Conservation (phyloP, 148 eudicot genomes). For the Fallopia convolvulus region DNA sequence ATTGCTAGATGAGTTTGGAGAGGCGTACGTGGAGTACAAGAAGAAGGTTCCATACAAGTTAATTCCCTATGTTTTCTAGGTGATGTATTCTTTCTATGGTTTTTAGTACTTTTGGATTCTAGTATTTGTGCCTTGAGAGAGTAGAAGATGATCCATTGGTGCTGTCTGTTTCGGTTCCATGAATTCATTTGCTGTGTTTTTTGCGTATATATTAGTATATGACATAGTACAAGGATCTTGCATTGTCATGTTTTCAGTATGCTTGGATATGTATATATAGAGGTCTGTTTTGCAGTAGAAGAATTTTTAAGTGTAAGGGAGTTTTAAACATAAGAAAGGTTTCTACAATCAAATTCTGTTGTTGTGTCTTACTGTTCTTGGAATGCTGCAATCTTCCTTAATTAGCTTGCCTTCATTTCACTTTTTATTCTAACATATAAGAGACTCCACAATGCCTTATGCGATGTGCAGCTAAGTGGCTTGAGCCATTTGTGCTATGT, state of each 20-base stretch:
- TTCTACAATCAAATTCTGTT: background rate
- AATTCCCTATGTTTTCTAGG: conserved; percentile 79
- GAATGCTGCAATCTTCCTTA: too few species aligned
- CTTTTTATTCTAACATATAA: too few species aligned
- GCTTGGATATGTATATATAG: background rate
- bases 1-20: conserved; percentile 62
- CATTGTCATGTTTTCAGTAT: background rate
- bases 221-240: background rate
- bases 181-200: background rate
- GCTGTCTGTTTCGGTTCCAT: background rate
- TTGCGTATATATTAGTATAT: background rate
- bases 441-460: too few species aligned
- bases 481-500: too few species aligned
- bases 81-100: conserved; percentile 3
- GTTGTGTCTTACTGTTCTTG: too few species aligned
- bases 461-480: too few species aligned
- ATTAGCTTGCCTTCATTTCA: too few species aligned
- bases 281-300: background rate
- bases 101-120: background rate
- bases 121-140: background rate
- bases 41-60: conserved; percentile 70
- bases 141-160: background rate
- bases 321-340: background rate
- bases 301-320: too few species aligned
- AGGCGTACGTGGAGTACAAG: conserved; percentile 49